These are phyloP conservation scores for Venturia aucupariae DNA, from an alignment of 2,329 filamentous ascomycete species.

Conservation along the genomic window DNA sequence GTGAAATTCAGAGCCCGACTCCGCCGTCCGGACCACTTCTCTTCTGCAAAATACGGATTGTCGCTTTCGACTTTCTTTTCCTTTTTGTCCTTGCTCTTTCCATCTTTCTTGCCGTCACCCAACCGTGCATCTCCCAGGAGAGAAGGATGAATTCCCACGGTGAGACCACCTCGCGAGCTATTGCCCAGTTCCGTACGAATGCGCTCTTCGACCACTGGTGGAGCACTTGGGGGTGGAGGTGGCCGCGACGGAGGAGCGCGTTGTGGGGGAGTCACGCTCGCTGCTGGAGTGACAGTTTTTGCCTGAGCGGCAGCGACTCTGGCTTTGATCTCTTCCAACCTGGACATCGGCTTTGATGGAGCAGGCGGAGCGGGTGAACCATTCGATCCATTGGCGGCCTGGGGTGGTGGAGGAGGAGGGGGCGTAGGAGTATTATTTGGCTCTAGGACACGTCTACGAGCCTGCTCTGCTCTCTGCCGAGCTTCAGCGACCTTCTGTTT, in stretches of 20 bases:
- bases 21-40: background rate
- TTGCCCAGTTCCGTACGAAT: constrained; percentile 36
- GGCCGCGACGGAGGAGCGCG: constrained; percentile 31
- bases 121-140: constrained; percentile 39
- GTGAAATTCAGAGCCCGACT: constrained; percentile 12
- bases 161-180: constrained; percentile 56
- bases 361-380: background rate
- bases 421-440: background rate
- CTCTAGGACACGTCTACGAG: background rate
- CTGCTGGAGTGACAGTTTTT: constrained; percentile 18
- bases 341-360: background rate
- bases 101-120: constrained; percentile 35
- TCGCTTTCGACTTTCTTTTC: constrained; percentile 42
- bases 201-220: constrained; percentile 29
- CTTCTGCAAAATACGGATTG: constrained; percentile 64
- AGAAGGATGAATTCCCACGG: constrained; percentile 69
- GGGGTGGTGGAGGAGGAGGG: background rate
- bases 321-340: constrained; percentile 21
- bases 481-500: constrained; percentile 20
- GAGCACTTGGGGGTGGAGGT: constrained; percentile 36
- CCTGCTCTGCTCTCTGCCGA: constrained; percentile 20
- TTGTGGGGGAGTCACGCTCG: constrained; percentile 22
- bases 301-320: constrained; percentile 22
- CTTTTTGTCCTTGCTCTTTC: constrained; percentile 25
- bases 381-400: constrained; percentile 9